Conservation (phyloP, 1,284 basidiomycete genomes). For the Naganishia liquefaciens region DNA sequence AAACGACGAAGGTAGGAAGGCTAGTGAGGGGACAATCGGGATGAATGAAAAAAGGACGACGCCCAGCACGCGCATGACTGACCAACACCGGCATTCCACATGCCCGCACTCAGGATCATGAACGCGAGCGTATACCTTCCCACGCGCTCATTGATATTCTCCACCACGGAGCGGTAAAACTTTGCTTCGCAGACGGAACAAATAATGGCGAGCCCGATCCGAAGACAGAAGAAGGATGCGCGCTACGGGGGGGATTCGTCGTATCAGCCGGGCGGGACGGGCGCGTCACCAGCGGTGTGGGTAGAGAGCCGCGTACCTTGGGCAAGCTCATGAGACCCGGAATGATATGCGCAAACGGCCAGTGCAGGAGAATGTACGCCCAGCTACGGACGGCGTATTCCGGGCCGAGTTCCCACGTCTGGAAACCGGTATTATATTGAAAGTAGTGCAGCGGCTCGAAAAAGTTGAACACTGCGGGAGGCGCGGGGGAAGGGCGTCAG, state of each 20-base stretch:
- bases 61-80: conserved; percentile 37
- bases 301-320: conserved; percentile 52
- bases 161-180: conserved; percentile 78
- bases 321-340: conserved; percentile 51
- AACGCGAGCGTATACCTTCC: conserved; percentile 89
- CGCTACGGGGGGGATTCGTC: too few species aligned
- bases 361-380: conserved; percentile 83
- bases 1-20: conserved; percentile 91
- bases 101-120: conserved; percentile 80
- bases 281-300: background rate
- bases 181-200: conserved; percentile 78
- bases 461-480: conserved; percentile 85
- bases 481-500: background rate
- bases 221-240: conserved; percentile 81
- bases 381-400: conserved; percentile 87
- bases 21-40: too few species aligned
- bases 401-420: conserved; percentile 97
- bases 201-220: conserved; percentile 73
- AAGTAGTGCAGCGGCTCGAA: conserved; percentile 97
- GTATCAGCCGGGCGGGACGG: too few species aligned
- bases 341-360: conserved; percentile 50
- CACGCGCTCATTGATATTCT: conserved; percentile 80
- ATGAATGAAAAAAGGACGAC: too few species aligned
- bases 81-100: conserved; percentile 89
- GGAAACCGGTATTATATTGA: conserved; percentile 79